A percentile compares a stretch with the other conserved stretches of the same genome.
Conservation (phyloP, 495 filamentous ascomycete genomes). For the Hypoxylon rickii region DNA sequence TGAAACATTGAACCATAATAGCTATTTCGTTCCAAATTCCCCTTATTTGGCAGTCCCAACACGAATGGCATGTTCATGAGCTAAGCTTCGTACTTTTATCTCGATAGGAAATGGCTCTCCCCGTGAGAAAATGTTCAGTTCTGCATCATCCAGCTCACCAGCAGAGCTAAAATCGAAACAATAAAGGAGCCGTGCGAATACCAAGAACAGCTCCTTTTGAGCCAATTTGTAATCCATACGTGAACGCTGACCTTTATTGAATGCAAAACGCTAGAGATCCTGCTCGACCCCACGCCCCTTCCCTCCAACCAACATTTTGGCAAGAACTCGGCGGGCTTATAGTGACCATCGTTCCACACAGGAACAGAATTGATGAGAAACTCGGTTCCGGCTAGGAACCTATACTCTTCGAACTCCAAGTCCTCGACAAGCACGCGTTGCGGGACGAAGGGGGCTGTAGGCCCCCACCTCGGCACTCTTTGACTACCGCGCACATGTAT, state of each 20-base stretch:
- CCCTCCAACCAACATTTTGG: constrained; percentile 57
- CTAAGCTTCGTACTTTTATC: too few species aligned
- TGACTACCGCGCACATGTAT: constrained; percentile 55
- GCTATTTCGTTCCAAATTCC: too few species aligned
- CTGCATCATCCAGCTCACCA: too few species aligned
- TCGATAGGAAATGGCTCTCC: too few species aligned
- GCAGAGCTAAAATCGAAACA: constrained; percentile 45
- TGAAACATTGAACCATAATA: too few species aligned
- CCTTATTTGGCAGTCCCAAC: too few species aligned
- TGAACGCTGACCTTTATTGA: constrained; percentile 47
- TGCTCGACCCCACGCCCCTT: constrained; percentile 18
- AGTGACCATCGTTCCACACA: constrained; percentile 31
- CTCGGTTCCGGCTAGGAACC: constrained; percentile 51
- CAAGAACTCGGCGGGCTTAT: constrained; percentile 43
- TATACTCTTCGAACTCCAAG: constrained; percentile 55
- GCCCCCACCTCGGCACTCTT: constrained; percentile 63
- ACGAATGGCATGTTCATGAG: too few species aligned
- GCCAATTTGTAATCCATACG: constrained; percentile 55
- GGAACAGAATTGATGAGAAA: constrained; percentile 44
- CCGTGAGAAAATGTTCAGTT: too few species aligned
- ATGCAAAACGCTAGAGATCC: constrained; percentile 38
- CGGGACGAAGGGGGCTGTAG: constrained; percentile 42
- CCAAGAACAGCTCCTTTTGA: constrained; percentile 48
- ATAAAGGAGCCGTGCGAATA: constrained; percentile 47
- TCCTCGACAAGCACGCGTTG: constrained; percentile 46